Evolutionary conservation across 768 basidiomycete species (phyloP).

Genomic region (Pleurotus citrinopileatus): DNA sequence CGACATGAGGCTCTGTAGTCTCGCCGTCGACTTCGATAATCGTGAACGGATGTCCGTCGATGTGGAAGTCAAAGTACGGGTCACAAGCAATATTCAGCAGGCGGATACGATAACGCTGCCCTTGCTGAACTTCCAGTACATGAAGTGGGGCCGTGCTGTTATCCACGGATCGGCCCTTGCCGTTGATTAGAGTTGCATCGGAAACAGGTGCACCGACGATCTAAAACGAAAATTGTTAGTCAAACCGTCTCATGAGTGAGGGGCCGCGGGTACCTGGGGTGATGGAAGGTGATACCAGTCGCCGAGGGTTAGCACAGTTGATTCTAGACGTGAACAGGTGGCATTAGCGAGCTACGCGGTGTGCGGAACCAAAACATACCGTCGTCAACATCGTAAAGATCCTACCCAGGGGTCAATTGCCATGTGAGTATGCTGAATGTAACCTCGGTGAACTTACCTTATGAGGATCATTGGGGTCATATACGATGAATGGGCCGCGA

Average conservation of each 20-base stretch:
- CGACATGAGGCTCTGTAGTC: conserved; percentile 24
- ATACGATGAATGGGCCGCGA: neutral
- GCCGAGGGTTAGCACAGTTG: conserved; percentile 41
- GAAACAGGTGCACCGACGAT: conserved; percentile 1
- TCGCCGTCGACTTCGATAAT: conserved; percentile 35
- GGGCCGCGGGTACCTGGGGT: neutral
- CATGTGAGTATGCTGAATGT: too few relatives aligned
- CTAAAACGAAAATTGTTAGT: neutral
- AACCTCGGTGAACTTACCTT: neutral
- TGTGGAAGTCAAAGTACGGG: conserved; percentile 22
- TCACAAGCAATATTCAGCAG: conserved; percentile 36
- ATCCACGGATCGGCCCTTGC: conserved; percentile 35
- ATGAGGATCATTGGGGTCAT: conserved; percentile 6
- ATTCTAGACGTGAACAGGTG: conserved; percentile 24
- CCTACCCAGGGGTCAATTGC: neutral
- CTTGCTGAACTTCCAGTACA: conserved; percentile 34
- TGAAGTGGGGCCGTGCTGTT: conserved; percentile 31
- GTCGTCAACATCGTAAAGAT: neutral
- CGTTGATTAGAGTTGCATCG: conserved; percentile 42
- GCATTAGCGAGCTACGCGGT: neutral
- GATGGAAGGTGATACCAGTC: conserved; percentile 28
- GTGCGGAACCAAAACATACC: neutral
- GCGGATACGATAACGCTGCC: conserved; percentile 50
- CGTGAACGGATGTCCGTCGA: conserved; percentile 25
- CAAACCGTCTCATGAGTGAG: neutral